Evolutionary conservation across 139 green algal species (phyloP).

Genomic region (Pleodorina starrii): DNA sequence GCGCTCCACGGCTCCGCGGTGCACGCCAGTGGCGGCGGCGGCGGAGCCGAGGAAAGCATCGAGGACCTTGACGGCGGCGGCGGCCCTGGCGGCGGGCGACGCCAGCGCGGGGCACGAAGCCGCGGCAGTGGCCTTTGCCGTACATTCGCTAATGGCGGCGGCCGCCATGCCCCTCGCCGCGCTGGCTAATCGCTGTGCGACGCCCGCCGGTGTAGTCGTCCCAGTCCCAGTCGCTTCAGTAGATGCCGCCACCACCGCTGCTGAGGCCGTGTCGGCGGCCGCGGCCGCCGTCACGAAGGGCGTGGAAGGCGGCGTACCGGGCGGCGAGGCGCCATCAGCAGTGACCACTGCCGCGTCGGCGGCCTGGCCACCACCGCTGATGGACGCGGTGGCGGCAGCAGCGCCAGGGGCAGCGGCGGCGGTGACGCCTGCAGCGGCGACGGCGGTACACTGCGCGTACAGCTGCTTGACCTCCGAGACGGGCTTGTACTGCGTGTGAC

Average conservation of each 20-base stretch:
- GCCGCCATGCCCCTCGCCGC: neutral
- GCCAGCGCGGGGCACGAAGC: neutral
- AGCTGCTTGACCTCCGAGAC: conserved; percentile 38
- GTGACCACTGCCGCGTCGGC: neutral
- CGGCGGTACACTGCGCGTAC: conserved; percentile 1
- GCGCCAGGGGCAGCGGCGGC: neutral
- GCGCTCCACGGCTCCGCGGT: neutral
- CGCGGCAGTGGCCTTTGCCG: neutral
- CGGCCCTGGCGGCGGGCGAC: neutral
- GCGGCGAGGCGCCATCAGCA: neutral
- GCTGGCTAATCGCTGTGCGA: neutral
- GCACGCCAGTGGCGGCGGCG: neutral
- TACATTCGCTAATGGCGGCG: neutral
- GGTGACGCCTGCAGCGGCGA: neutral
- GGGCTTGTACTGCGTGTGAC: conserved; percentile 49
- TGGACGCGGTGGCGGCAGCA: neutral
- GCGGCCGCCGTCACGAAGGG: neutral
- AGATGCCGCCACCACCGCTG: neutral
- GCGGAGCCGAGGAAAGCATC: neutral
- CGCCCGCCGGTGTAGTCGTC: neutral
- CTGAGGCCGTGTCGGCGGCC: neutral
- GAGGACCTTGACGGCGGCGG: neutral
- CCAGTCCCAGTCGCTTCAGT: neutral
- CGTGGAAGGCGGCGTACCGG: neutral
- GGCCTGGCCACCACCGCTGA: neutral